Conservation (phyloP, 1,284 basidiomycete species). For the Sphaerobolus stellatus region DNA sequence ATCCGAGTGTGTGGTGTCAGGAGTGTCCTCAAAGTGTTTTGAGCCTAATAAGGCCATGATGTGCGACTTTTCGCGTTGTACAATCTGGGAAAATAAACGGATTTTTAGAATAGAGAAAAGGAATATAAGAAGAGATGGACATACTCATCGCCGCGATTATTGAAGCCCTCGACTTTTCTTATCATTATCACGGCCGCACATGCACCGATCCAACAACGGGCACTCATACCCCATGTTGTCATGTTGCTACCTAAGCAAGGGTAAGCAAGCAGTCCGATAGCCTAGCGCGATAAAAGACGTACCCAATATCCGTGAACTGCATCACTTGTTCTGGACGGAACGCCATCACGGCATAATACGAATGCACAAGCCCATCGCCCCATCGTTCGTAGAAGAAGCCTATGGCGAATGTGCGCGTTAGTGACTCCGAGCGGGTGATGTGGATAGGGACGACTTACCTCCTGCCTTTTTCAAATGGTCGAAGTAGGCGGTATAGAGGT, state of each 20-base stretch:
- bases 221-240: slow-evolving; percentile 3
- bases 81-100: too few species aligned
- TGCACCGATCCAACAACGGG: slow-evolving; percentile 3
- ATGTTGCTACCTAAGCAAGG: slow-evolving; percentile 6
- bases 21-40: too few species aligned
- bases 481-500: slow-evolving; percentile 5
- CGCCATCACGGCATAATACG: slow-evolving; percentile 2
- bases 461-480: slow-evolving; percentile 4
- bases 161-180: too few species aligned
- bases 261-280: too few species aligned
- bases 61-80: too few species aligned
- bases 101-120: too few species aligned
- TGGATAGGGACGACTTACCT: neutral
- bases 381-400: slow-evolving; percentile 13
- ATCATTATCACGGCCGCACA: neutral
- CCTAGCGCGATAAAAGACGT: neutral
- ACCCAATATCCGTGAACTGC: slow-evolving; percentile 12
- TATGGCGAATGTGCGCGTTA: neutral
- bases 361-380: slow-evolving; percentile 9
- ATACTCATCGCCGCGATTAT: too few species aligned
- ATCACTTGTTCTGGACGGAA: slow-evolving; percentile 8
- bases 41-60: too few species aligned
- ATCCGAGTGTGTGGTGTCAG: too few species aligned
- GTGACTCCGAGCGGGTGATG: neutral
- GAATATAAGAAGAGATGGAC: too few species aligned